These are phyloP conservation scores for Begonia fuchsioides DNA, from an alignment of 306 rosid species.

Conservation along the genomic window DNA sequence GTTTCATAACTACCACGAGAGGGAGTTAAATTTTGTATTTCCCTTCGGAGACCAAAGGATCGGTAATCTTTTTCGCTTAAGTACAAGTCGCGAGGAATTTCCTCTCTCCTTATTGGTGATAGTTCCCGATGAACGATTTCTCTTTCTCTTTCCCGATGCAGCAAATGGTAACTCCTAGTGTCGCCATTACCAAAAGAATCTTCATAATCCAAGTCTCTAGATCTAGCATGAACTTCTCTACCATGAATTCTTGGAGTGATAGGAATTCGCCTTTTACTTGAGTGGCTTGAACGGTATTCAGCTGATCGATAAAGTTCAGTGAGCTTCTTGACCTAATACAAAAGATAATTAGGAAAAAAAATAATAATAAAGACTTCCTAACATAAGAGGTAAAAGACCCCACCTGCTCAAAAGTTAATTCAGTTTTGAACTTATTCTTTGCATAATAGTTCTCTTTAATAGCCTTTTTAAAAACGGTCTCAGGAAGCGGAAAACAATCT, in stretches of 20 bases:
- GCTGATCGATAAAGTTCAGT: constrained; percentile 52
- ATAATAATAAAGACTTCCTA: constrained; percentile 5
- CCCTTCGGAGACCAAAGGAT: constrained; percentile 37
- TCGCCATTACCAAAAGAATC: constrained; percentile 17
- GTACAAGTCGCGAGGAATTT: constrained; percentile 31
- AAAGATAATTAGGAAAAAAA: constrained; percentile 6
- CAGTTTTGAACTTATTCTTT: constrained; percentile 58
- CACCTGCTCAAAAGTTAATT: constrained; percentile 68
- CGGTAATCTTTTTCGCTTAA: constrained; percentile 44
- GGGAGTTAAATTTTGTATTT: no score
- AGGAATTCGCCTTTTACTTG: constrained; percentile 13
- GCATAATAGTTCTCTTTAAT: constrained; percentile 65
- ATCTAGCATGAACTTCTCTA: constrained; percentile 15
- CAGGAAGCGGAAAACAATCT: constrained; percentile 78
- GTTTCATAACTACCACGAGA: background rate
- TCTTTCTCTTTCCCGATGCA: constrained; percentile 31
- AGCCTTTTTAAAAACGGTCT: constrained; percentile 64
- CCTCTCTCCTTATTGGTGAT: constrained; percentile 27
- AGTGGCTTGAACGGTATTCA: constrained; percentile 12
- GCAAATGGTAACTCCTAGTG: constrained; percentile 16
- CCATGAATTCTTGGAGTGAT: constrained; percentile 22
- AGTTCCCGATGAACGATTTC: constrained; percentile 12
- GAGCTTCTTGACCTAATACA: constrained; percentile 62
- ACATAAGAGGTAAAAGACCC: constrained; percentile 6
- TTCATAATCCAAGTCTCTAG: constrained; percentile 16